A percentile compares a stretch with the other conserved stretches of the same genome.
Evolutionary conservation across 768 basidiomycete species (phyloP).

Genomic region (Brasilioporus rufonigricans): DNA sequence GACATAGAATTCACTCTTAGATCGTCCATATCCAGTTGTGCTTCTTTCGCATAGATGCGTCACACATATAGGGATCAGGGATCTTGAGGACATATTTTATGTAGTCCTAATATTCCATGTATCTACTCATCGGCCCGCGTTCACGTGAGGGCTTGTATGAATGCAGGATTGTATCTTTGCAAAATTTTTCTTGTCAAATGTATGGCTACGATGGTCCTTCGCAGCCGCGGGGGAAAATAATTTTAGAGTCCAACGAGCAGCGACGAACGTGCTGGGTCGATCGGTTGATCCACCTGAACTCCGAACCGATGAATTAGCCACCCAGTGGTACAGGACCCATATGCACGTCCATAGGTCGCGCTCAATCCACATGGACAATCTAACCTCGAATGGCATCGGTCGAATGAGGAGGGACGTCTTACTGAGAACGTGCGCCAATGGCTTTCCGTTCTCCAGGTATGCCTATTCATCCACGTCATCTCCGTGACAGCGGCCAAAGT

Average conservation of each 20-base stretch:
- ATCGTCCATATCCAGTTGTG: slow-evolving; percentile 12
- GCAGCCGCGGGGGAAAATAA: no score
- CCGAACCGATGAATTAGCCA: slow-evolving; percentile 8
- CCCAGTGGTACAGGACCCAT: neutral
- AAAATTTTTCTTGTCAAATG: neutral
- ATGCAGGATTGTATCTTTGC: slow-evolving; percentile 16
- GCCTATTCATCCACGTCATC: slow-evolving; percentile 2
- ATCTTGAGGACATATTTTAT: slow-evolving; percentile 37
- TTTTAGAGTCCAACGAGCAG: neutral
- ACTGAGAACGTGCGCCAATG: slow-evolving; percentile 19
- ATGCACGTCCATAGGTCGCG: slow-evolving; percentile 14
- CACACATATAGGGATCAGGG: slow-evolving; percentile 32
- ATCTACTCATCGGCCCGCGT: slow-evolving; percentile 20
- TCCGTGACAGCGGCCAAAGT: slow-evolving; percentile 1
- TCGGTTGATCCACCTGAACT: slow-evolving; percentile 1
- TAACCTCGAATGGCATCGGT: slow-evolving; percentile 25
- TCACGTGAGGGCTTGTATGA: slow-evolving; percentile 18
- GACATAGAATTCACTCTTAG: slow-evolving; percentile 26
- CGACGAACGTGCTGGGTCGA: neutral
- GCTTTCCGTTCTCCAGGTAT: slow-evolving; percentile 37
- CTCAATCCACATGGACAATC: slow-evolving; percentile 21
- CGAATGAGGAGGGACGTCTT: slow-evolving; percentile 18
- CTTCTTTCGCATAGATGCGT: slow-evolving; percentile 28
- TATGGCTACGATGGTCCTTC: no score
- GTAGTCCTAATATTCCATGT: slow-evolving; percentile 31